Conservation (phyloP, 163 green algal genomes). For the Volvox carteri region DNA sequence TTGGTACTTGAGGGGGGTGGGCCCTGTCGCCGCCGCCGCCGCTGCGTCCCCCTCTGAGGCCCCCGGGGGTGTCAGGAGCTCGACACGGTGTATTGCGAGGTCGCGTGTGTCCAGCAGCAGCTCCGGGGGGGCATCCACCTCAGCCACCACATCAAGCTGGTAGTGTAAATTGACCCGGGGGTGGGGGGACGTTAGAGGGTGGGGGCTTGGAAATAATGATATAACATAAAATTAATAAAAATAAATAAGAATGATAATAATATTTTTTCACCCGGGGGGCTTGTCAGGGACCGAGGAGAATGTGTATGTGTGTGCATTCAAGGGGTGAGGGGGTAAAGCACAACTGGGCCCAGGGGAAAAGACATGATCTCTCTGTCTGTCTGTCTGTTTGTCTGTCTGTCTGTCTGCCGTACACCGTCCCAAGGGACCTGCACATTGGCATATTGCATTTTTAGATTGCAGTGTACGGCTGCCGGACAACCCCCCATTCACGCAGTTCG, state of each 20-base stretch:
- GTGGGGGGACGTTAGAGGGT: not conserved
- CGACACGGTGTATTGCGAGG: conserved; percentile 66
- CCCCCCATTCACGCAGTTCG: too few relatives aligned
- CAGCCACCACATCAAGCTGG: conserved; percentile 53
- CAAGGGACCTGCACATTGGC: too few relatives aligned
- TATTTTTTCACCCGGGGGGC: too few relatives aligned
- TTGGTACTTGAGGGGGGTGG: conserved; percentile 47
- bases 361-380: too few relatives aligned
- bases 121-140: conserved; percentile 26
- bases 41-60: not conserved
- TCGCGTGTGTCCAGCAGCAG: conserved; percentile 81
- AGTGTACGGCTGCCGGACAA: not conserved
- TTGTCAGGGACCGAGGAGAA: too few relatives aligned
- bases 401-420: too few relatives aligned
- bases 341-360: too few relatives aligned
- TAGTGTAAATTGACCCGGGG: too few relatives aligned
- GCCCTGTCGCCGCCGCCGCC: not conserved
- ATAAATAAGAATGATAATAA: not conserved
- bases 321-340: not conserved
- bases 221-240: not conserved
- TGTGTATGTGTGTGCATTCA: not conserved
- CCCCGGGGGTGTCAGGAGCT: not conserved
- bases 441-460: not conserved
- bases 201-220: too few relatives aligned
- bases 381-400: too few relatives aligned